Evolutionary conservation across 805 yeast genomes (phyloP), one percentile per base, ranked within the genome.

Genomic region (Pichia cabralensis): DNA sequence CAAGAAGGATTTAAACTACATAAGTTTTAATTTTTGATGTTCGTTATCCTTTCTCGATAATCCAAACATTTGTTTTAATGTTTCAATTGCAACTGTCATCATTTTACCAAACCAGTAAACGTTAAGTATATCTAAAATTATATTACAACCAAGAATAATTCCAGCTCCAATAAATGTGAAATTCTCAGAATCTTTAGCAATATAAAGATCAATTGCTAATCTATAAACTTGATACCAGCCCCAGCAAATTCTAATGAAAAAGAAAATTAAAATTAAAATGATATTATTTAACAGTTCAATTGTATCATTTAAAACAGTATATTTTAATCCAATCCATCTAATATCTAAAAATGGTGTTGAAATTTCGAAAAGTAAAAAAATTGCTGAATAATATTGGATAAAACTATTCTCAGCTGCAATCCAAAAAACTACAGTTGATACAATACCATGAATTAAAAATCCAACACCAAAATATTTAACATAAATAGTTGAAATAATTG

Each of bases 81-180:
- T 60, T 17, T 52, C 48, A 24, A 58, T 38, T 6, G 64, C 61
- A 26, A 60, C 64, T 17, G 38, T 46, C 43, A 59, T 43, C 64
- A 60, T 60, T 40, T 58, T 58, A 33, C 51, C 42, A 38, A 60
- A 60, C 64, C 64, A 60, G 38, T 46, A 59, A 17, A 56, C 46
- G 37, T 60, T 60, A 29, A 60, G 45, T 12, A 57, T 26, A 36
- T 60, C 61, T 39, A 60, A 43, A 14, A 57, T 55, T 15, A 52
- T 37, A 35, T 60, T 60, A 34, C 61, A 51, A 21, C 41, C 21
- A 20, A 59, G 38, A 25, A 60, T 56, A 33, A 52, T 40, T 22
- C 35, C 22, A 2, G 60, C 50, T 22, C 49, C 56, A 18, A 37
- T 17, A 24, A 36, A 11, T 11, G 50, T 50, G 35, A 56, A 59